Evolutionary conservation across 306 rosid species (phyloP).

Genomic region (Pyrus communis): DNA sequence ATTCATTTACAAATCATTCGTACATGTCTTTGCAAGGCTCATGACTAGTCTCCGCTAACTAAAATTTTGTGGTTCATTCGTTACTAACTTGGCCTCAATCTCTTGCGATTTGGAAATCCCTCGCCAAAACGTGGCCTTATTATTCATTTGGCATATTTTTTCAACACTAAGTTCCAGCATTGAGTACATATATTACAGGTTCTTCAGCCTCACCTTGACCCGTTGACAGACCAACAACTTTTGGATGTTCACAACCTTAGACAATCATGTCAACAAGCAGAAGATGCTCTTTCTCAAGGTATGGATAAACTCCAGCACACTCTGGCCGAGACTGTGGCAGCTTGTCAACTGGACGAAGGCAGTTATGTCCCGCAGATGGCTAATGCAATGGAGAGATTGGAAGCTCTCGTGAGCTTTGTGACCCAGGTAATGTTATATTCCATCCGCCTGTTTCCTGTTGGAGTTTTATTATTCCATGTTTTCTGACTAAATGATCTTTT

Average conservation of each 20-base stretch:
- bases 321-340: constrained; percentile 51
- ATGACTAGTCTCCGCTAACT: not conserved
- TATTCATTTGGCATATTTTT: not conserved
- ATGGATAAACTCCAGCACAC: constrained; percentile 71
- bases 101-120: too few species aligned
- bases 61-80: too few species aligned
- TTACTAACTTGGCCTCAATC: too few species aligned
- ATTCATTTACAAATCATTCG: not conserved
- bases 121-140: not conserved
- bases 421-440: constrained; percentile 49
- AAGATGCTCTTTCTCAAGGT: constrained; percentile 89
- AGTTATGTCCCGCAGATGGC: constrained; percentile 37
- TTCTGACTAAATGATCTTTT: constrained; percentile 4
- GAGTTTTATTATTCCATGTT: not conserved
- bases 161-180: not conserved
- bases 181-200: constrained; percentile 40
- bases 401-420: constrained; percentile 63
- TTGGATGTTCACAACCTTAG: constrained; percentile 44
- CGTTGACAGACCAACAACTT: constrained; percentile 59
- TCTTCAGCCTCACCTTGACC: constrained; percentile 54
- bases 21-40: not conserved
- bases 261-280: constrained; percentile 86
- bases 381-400: constrained; percentile 72
- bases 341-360: constrained; percentile 47
- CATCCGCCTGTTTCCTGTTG: not conserved